These are phyloP conservation scores for Echinochloa phyllopogon DNA, from an alignment of 176 grass and related monocot species.

Conservation along the genomic window DNA sequence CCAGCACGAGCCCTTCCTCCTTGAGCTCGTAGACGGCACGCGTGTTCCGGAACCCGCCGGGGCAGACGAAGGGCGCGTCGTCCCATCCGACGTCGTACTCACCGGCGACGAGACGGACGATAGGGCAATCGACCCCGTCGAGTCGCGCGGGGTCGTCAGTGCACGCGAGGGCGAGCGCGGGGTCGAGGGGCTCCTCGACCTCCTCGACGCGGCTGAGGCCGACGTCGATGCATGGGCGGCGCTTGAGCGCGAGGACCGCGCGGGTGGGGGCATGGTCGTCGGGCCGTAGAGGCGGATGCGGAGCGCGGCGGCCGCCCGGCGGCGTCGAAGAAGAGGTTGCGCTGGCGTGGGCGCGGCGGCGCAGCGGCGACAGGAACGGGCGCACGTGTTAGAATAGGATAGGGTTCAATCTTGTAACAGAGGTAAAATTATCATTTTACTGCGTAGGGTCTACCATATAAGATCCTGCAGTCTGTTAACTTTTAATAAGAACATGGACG, in stretches of 20 bases:
- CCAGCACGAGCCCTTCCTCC: conserved; percentile 58
- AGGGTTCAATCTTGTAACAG: too few species aligned
- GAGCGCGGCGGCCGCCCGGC: conserved; percentile 62
- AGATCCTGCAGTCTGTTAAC: too few species aligned
- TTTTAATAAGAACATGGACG: too few species aligned
- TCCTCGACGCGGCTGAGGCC: conserved; percentile 91
- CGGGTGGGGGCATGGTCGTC: conserved; percentile 47
- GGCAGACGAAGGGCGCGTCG: conserved; percentile 55
- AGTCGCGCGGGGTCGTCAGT: conserved; percentile 61
- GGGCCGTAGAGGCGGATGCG: conserved; percentile 71
- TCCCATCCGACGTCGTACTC: conserved; percentile 62
- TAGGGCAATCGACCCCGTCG: conserved; percentile 53
- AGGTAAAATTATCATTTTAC: too few species aligned
- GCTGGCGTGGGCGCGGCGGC: conserved; percentile 67
- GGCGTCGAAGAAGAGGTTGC: conserved; percentile 90
- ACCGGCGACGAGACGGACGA: conserved; percentile 63
- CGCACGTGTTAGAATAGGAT: too few species aligned
- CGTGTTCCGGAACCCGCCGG: conserved; percentile 88
- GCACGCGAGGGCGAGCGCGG: conserved; percentile 72
- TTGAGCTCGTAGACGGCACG: conserved; percentile 69
- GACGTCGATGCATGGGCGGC: conserved; percentile 58
- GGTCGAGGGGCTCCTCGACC: conserved; percentile 76
- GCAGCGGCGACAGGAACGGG: conserved; percentile 58
- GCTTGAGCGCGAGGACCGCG: conserved; percentile 84
- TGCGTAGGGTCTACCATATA: too few species aligned